phyloP scores from a whole-genome alignment of 208 protist species.

The Leptomonas pyrrhocoris region DNA sequence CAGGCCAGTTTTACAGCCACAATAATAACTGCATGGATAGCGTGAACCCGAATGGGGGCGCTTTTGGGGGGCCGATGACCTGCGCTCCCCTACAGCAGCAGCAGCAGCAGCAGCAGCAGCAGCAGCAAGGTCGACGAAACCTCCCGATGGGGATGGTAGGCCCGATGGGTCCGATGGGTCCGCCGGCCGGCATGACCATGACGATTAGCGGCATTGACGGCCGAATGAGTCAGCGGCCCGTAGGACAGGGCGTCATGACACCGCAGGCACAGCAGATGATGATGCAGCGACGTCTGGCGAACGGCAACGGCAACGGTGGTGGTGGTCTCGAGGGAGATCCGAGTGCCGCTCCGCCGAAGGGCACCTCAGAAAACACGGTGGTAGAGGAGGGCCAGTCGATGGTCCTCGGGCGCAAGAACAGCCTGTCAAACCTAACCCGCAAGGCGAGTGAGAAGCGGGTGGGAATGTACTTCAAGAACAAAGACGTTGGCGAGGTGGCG shows the following conservation, averaged over 20 bases:
- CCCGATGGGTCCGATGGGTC: constrained; percentile 10
- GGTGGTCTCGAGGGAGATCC: not conserved
- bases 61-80: too few relatives aligned
- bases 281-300: constrained; percentile 19
- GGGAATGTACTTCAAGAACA: constrained; percentile 87
- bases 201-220: constrained; percentile 29
- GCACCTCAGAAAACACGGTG: constrained; percentile 29
- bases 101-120: not conserved
- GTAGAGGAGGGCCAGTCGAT: constrained; percentile 42
- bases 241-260: not conserved
- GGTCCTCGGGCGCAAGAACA: constrained; percentile 51
- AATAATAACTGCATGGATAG: not conserved
- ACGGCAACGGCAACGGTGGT: not conserved
- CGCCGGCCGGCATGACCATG: constrained; percentile 12
- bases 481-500: constrained; percentile 42
- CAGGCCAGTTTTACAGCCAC: constrained; percentile 46
- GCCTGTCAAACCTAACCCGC: constrained; percentile 36
- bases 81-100: not conserved
- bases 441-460: constrained; percentile 72
- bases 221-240: constrained; percentile 4
- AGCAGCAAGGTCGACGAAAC: too few relatives aligned
- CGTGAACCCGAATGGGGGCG: too few relatives aligned
- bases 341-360: constrained; percentile 22
- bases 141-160: constrained; percentile 9
- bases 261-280: constrained; percentile 13